Evolutionary conservation across 164 flowering plant genomes (phyloP).

Genomic region (Santalum album): DNA sequence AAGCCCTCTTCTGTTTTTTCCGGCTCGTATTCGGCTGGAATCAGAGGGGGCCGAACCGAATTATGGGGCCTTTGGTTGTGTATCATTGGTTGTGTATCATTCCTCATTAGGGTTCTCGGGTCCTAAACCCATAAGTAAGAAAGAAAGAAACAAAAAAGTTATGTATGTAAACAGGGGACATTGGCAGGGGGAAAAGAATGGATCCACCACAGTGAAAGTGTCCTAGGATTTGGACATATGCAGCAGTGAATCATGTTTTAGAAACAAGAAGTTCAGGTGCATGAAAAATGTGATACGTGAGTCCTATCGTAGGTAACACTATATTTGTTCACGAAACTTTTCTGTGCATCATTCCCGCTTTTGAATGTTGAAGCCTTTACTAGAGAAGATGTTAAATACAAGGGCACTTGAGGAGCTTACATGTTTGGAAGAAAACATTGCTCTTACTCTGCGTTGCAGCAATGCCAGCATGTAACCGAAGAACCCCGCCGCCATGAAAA

Average conservation of each 20-base stretch:
- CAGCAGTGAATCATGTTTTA: no score
- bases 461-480: conserved; percentile 56
- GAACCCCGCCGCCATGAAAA: conserved; percentile 40
- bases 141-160: no score
- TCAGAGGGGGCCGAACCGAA: conserved; percentile 36
- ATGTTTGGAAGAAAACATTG: conserved; percentile 33
- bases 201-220: no score
- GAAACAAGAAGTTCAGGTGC: no score
- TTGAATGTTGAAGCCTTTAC: no score
- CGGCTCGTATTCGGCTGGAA: conserved; percentile 39
- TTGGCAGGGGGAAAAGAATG: no score
- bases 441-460: conserved; percentile 37
- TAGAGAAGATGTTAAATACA: not conserved
- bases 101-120: conserved; percentile 12
- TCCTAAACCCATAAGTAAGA: conserved; percentile 17
- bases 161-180: no score
- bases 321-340: no score
- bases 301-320: no score
- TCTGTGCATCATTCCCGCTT: no score
- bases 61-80: conserved; percentile 27
- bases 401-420: conserved; percentile 14
- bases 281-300: no score
- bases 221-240: no score
- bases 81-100: conserved; percentile 21
- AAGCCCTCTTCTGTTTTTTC: conserved; percentile 47